These are phyloP conservation scores for Eudorina sp. DNA, from an alignment of 139 green algal genomes.

Conservation along the genomic window DNA sequence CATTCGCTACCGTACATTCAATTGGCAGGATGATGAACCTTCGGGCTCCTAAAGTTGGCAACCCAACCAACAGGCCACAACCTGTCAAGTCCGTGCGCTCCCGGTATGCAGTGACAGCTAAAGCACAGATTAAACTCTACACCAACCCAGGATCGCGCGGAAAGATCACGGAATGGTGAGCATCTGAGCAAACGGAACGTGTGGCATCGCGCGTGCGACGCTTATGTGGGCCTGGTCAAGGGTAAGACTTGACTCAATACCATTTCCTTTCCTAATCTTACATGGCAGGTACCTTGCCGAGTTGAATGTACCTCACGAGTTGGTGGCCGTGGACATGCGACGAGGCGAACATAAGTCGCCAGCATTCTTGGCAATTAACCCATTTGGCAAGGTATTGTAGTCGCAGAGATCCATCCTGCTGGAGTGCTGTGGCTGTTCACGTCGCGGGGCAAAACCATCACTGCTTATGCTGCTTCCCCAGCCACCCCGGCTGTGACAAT, in stretches of 20 bases:
- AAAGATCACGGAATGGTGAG: conserved; percentile 58
- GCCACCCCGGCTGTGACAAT: too few relatives aligned
- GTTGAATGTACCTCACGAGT: conserved; percentile 46
- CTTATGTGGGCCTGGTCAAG: too few relatives aligned
- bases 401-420: too few relatives aligned
- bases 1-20: too few relatives aligned
- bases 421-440: too few relatives aligned
- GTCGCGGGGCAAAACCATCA: too few relatives aligned
- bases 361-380: conserved; percentile 57
- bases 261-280: background rate
- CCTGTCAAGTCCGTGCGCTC: background rate
- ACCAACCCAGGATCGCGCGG: conserved; percentile 58
- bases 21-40: background rate
- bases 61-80: background rate
- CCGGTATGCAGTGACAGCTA: background rate
- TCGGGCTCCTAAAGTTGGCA: background rate
- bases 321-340: conserved; percentile 56
- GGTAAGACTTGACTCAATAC: too few relatives aligned
- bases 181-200: too few relatives aligned
- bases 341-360: conserved; percentile 48
- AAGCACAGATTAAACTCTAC: conserved; percentile 56
- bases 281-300: conserved; percentile 52
- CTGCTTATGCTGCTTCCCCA: too few relatives aligned
- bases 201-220: too few relatives aligned
- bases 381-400: conserved; percentile 63